Evolutionary conservation across 1,284 basidiomycete species (phyloP).

Genomic region (Apiotrichum brassicae): DNA sequence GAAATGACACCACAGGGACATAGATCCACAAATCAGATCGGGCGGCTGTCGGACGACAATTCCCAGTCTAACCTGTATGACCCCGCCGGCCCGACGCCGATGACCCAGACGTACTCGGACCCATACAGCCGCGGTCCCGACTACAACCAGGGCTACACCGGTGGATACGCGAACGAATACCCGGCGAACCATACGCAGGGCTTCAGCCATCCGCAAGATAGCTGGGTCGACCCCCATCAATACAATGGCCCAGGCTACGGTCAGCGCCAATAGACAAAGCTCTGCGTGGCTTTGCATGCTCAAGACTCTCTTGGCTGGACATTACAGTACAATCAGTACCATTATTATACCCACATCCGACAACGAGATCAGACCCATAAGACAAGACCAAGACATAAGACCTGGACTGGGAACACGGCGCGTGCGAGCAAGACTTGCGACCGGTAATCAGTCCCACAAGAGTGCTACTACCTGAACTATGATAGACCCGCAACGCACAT

Average conservation of each 20-base stretch:
- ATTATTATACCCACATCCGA: not conserved
- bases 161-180: not conserved
- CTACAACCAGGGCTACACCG: not conserved
- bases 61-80: not conserved
- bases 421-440: not conserved
- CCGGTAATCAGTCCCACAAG: not conserved
- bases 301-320: conserved; percentile 4
- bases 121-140: conserved; percentile 18
- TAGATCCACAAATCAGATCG: not conserved
- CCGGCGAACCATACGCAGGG: not conserved
- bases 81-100: not conserved
- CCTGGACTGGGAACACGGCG: no score
- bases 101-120: conserved; percentile 1
- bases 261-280: conserved; percentile 14
- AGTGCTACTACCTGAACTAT: not conserved
- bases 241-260: conserved; percentile 43
- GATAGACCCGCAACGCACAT: not conserved
- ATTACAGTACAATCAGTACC: not conserved
- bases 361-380: not conserved
- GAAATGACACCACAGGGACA: not conserved
- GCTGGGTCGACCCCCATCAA: conserved; percentile 32
- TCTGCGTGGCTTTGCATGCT: no score
- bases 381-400: no score
- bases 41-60: not conserved
- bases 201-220: not conserved